phyloP scores from a whole-genome alignment of 371 early-diverging fungal genomes.

The Blyttiomyces sp. region DNA sequence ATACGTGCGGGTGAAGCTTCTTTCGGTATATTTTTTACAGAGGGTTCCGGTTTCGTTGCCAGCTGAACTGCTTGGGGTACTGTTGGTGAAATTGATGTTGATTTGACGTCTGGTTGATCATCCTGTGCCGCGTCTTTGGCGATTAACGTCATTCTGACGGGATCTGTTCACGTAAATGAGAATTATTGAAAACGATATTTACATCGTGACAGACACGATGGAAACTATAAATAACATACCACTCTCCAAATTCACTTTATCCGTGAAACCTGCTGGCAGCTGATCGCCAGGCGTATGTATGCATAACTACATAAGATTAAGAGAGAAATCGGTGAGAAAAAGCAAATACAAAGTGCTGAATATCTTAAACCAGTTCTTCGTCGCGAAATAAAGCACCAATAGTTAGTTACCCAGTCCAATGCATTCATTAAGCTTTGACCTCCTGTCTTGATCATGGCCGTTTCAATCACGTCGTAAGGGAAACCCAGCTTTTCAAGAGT shows the following conservation, averaged over 20 bases:
- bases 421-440: neutral
- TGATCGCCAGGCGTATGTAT: slow-evolving; percentile 7
- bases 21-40: neutral
- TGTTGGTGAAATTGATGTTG: neutral
- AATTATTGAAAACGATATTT: neutral
- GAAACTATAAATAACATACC: neutral
- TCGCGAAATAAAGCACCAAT: no score
- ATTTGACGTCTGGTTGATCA: neutral
- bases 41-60: neutral
- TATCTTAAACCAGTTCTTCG: neutral
- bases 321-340: neutral
- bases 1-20: neutral
- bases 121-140: neutral
- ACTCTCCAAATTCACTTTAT: slow-evolving; percentile 19
- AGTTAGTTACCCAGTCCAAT: slow-evolving; percentile 20
- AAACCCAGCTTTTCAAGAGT: slow-evolving; percentile 25
- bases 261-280: slow-evolving; percentile 27
- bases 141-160: neutral
- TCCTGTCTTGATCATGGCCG: slow-evolving; percentile 15
- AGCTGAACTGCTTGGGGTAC: neutral
- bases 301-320: slow-evolving; percentile 16
- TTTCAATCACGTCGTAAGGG: slow-evolving; percentile 4
- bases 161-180: neutral
- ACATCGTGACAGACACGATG: neutral
- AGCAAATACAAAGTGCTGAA: no score